These are phyloP conservation scores for Teratosphaeria pseudoeucalypti DNA, from an alignment of 2,329 filamentous ascomycete genomes.

Conservation along the genomic window DNA sequence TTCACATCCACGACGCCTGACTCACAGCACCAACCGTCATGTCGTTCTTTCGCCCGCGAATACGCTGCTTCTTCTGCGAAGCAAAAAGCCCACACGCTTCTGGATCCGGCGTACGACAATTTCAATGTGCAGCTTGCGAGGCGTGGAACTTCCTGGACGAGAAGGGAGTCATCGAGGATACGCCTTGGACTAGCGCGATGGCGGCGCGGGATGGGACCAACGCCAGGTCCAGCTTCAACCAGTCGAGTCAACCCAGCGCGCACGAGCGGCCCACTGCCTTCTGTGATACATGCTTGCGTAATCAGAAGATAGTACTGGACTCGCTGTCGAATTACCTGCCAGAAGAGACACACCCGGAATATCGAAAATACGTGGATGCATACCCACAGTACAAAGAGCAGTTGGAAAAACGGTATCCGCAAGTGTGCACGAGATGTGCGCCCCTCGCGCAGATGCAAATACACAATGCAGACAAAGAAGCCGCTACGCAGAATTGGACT, in stretches of 20 bases:
- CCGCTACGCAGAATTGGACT: constrained; percentile 31
- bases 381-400: constrained; percentile 61
- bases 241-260: constrained; percentile 26
- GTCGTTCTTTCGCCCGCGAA: constrained; percentile 14
- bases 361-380: constrained; percentile 55
- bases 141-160: constrained; percentile 83
- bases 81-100: constrained; percentile 51
- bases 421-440: constrained; percentile 74
- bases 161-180: constrained; percentile 84
- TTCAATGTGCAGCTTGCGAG: constrained; percentile 68
- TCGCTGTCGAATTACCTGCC: constrained; percentile 73
- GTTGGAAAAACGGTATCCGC: constrained; percentile 76
- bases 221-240: constrained; percentile 18
- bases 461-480: constrained; percentile 23
- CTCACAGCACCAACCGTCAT: neutral
- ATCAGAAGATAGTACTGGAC: constrained; percentile 71
- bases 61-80: constrained; percentile 73
- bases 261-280: constrained; percentile 34
- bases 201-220: constrained; percentile 8
- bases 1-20: neutral
- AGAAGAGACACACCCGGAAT: constrained; percentile 53
- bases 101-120: constrained; percentile 51
- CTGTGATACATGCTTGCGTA: constrained; percentile 74
- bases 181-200: constrained; percentile 48
- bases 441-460: constrained; percentile 50